Evolutionary conservation across 768 basidiomycete genomes (phyloP), one percentile per base, ranked within the genome.

Genomic region (Calvatia gigantea): DNA sequence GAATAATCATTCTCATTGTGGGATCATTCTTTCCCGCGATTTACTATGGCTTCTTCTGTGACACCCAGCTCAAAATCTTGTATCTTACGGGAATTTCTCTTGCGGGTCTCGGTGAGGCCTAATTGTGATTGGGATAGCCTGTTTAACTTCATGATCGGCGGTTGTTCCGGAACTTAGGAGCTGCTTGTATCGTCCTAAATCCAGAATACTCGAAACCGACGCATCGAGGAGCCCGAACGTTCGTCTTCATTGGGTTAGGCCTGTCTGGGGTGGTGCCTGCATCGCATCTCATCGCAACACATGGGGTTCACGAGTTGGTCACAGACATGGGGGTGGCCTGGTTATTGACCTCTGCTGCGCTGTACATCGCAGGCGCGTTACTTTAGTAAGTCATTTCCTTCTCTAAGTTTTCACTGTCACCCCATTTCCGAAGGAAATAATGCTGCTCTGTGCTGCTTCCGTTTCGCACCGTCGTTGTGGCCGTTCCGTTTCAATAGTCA

Each of bases 331-430:
- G 91, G 47, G 78, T 89, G 58, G 73, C 75, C 11, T 91, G 87
- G 85, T 69, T 94, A 23, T 60, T 89, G 15, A 65, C 77, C 8
- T 87, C 87, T 32, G 92, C 83, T n/a, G 77, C 71, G 6, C 72
- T 90, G 56, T 95, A 95, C 68, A 86, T 94, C 65, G 64, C 65
- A 23, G 94, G 93, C 35, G 93, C 93, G 23, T 67, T 90, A 58
- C 73, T 92, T 35, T 95, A 91, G 89, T 92, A 76, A 69, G 91
- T 78, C 33, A 35, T 55, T n/a, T n/a, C 28, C 47, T 11, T 19
- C 41, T 56, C 54, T 31, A 39, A 47, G 23, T 55, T 47, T 39
- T 21, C 21, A 15, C 43, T 29, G 17, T 15, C 35, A 31, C 45
- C 54, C 54, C 53, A 33, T 54, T 54, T 45, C 53, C 31, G 44